Evolutionary conservation across 257 asterid genomes (phyloP).

Genomic region (Lycium ferocissimum): DNA sequence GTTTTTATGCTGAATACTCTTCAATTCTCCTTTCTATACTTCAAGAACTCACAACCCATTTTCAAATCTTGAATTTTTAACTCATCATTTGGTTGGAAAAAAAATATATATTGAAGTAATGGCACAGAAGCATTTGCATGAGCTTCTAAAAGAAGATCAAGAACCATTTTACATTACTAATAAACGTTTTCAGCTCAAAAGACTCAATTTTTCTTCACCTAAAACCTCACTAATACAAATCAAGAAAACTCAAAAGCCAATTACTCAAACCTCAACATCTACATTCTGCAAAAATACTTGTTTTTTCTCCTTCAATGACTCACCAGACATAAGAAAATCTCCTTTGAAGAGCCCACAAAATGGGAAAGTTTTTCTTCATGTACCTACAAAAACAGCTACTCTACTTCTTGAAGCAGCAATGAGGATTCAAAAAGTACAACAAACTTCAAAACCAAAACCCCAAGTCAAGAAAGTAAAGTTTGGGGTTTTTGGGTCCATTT

Average conservation of each 20-base stretch:
- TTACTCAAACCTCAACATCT: slow-evolving; percentile 31
- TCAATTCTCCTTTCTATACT: slow-evolving; percentile 40
- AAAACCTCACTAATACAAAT: slow-evolving; percentile 41
- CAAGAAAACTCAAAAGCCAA: slow-evolving; percentile 44
- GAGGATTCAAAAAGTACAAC: slow-evolving; percentile 69
- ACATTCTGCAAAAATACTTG: slow-evolving; percentile 64
- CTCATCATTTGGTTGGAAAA: neutral
- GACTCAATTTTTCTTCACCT: slow-evolving; percentile 5
- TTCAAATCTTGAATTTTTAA: slow-evolving; percentile 25
- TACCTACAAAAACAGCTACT: slow-evolving; percentile 72
- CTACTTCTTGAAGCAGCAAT: slow-evolving; percentile 80
- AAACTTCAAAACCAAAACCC: slow-evolving; percentile 40
- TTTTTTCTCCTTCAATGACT: slow-evolving; percentile 58
- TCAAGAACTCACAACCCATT: slow-evolving; percentile 7
- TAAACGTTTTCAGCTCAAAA: slow-evolving; percentile 49
- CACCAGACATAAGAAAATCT: slow-evolving; percentile 64
- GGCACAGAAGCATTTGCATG: slow-evolving; percentile 59
- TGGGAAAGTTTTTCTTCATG: slow-evolving; percentile 59
- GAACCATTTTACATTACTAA: slow-evolving; percentile 79
- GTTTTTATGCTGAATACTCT: slow-evolving; percentile 45
- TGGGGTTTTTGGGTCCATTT: slow-evolving; percentile 65
- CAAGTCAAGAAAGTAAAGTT: slow-evolving; percentile 49
- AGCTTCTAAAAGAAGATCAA: slow-evolving; percentile 77
- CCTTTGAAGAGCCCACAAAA: slow-evolving; percentile 48
- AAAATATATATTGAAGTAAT: slow-evolving; percentile 29